A percentile compares a stretch with the other conserved stretches of the same genome.
Conservation (phyloP, 345 rosid species). For the Pistacia atlantica region DNA sequence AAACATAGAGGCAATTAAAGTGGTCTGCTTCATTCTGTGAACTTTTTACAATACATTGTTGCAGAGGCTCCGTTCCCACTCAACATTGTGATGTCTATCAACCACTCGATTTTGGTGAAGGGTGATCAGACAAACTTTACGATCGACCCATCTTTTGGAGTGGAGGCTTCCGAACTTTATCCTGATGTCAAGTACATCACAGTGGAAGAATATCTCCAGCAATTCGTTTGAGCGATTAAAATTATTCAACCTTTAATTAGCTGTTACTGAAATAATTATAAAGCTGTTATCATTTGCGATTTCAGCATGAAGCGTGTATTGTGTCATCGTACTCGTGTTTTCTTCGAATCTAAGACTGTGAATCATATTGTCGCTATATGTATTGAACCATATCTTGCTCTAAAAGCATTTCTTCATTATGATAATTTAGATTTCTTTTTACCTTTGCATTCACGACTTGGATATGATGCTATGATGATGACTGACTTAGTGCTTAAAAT, state of each 20-base stretch:
- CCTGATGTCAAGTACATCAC: constrained; percentile 75
- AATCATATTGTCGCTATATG: not conserved
- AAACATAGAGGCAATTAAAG: not conserved
- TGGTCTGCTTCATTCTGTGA: too few relatives aligned
- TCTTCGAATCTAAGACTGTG: not conserved
- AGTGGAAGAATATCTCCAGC: constrained; percentile 62
- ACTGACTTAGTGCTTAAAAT: too few relatives aligned
- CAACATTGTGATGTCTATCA: constrained; percentile 46
- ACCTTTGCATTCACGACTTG: too few relatives aligned
- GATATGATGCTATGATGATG: too few relatives aligned
- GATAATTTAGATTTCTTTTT: too few relatives aligned
- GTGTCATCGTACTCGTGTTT: not conserved
- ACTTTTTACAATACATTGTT: not conserved
- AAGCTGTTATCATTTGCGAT: not conserved
- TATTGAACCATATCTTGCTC: too few relatives aligned
- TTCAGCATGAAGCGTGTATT: not conserved
- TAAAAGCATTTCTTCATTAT: too few relatives aligned
- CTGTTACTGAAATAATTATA: not conserved
- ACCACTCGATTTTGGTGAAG: constrained; percentile 63
- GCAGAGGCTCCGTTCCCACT: constrained; percentile 61
- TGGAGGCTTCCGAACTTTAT: constrained; percentile 81
- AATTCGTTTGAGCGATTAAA: constrained; percentile 41
- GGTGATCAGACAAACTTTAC: constrained; percentile 69
- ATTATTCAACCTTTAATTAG: not conserved
- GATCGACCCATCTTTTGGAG: constrained; percentile 68